Evolutionary conservation across 2,329 filamentous ascomycete genomes (phyloP), one percentile per base, ranked within the genome.

Genomic region (Aspergillus sp.): DNA sequence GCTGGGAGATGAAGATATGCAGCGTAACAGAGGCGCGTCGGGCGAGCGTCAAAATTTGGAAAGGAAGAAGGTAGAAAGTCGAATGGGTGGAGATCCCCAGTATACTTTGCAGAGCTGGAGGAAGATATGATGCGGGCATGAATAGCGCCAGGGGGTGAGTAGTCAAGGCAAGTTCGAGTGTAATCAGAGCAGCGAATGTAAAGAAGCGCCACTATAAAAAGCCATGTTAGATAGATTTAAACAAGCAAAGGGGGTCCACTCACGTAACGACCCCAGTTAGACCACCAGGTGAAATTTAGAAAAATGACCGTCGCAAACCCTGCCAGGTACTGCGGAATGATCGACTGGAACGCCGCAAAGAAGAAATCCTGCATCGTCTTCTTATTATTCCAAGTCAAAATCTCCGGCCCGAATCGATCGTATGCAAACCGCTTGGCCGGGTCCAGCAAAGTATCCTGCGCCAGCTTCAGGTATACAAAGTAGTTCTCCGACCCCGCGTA

Each of bases 401-500:
- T 76, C 27, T 81, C 80, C 1, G 88, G 84, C 0, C 90, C 90
- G 63, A 95, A 90, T 38, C 89, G 82, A 62, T 95, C 89, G 68
- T 96, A 96, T 6, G 88, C 90, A 63, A 93, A 95, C 44, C 89
- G 78, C 58, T 79, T 83, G 1, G 81, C 82, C 2, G 86, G 81
- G 59, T 93, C 82, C n/a, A 81, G 70, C 11, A 96, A 79, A 0
- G 85, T 88, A 58, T 97, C 93, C 59, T 88, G 81, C 5, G 89
- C 90, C 37, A 83, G 73, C 72, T 90, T 91, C 57, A 97, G 77
- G 58, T 86, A 82, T 37, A 96, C 82, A 67, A 95, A 97, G 67
- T 84, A 77, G 58, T 60, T 56, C 43, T 78, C 73, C 9, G 59
- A 54, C 3, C 50, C 45, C 19, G 44, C 45, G 7, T 60, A 27